Evolutionary conservation across 2,329 filamentous ascomycete genomes (phyloP).

Genomic region (Tolypocladium nubicola): DNA sequence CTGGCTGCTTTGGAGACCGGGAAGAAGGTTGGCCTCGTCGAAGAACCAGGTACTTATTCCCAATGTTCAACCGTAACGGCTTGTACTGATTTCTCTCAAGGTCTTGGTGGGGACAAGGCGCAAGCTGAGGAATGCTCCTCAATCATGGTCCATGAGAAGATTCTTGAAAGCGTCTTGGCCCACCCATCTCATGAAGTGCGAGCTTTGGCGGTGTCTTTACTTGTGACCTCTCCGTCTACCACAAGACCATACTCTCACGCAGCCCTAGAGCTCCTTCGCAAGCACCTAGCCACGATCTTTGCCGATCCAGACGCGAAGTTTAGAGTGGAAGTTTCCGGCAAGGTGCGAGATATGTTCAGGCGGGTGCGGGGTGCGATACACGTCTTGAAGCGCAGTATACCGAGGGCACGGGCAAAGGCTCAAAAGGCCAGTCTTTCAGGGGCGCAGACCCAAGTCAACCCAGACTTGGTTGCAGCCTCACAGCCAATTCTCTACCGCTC

Average conservation of each 20-base stretch:
- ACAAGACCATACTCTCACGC: constrained; percentile 59
- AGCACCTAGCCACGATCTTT: constrained; percentile 60
- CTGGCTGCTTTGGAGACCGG: constrained; percentile 60
- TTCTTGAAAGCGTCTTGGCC: constrained; percentile 41
- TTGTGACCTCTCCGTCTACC: constrained; percentile 65
- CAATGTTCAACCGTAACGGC: no score
- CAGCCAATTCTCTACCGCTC: constrained; percentile 25
- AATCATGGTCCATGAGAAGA: constrained; percentile 27
- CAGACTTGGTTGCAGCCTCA: constrained; percentile 4
- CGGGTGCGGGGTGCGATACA: constrained; percentile 59
- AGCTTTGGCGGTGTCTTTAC: constrained; percentile 69
- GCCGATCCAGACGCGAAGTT: constrained; percentile 81
- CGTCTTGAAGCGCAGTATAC: constrained; percentile 36
- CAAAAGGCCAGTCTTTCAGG: constrained; percentile 16
- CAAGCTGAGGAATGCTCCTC: constrained; percentile 9
- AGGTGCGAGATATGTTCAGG: constrained; percentile 66
- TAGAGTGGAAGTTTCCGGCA: constrained; percentile 67
- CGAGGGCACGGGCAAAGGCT: constrained; percentile 21
- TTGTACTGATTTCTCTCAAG: constrained; percentile 7
- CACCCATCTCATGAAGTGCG: constrained; percentile 56
- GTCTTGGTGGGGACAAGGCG: constrained; percentile 12
- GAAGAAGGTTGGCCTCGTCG: constrained; percentile 59
- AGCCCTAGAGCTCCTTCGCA: constrained; percentile 51
- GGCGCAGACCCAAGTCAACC: constrained; percentile 7
- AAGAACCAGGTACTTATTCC: constrained; percentile 46